Conservation (phyloP, 495 filamentous ascomycete genomes). For the Astrothelium subdiscretum region DNA sequence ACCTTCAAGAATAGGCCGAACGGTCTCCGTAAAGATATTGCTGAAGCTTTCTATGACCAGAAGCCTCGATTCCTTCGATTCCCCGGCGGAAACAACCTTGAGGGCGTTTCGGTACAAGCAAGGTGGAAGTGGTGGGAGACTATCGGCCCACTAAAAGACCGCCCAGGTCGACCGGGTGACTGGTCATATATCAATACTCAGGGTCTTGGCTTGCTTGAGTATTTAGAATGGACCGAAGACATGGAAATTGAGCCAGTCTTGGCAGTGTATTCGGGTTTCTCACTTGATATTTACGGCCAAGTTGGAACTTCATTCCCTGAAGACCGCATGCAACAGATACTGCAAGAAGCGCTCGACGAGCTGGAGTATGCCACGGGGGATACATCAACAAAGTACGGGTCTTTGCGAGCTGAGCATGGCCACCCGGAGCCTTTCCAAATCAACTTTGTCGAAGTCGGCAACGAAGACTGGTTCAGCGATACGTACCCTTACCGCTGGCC, state of each 20-base stretch:
- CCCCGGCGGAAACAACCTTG: constrained; percentile 54
- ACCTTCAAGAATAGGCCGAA: constrained; percentile 53
- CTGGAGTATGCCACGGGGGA: constrained; percentile 21
- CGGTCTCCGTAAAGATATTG: constrained; percentile 49
- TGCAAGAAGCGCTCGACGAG: constrained; percentile 21
- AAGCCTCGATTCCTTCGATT: constrained; percentile 45
- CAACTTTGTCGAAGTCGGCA: constrained; percentile 42
- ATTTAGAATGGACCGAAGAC: constrained; percentile 56
- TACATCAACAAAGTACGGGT: constrained; percentile 29
- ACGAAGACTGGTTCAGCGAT: constrained; percentile 40
- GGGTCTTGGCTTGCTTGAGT: constrained; percentile 37
- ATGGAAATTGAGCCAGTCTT: constrained; percentile 44
- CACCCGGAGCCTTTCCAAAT: constrained; percentile 38
- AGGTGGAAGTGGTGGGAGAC: constrained; percentile 60
- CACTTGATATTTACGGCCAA: constrained; percentile 30
- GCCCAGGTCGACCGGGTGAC: constrained; percentile 47
- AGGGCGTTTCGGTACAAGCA: constrained; percentile 23
- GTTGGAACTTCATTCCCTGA: constrained; percentile 4
- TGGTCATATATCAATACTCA: constrained; percentile 43
- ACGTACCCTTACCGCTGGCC: constrained; percentile 38
- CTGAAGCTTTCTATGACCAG: constrained; percentile 40
- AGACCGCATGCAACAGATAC: constrained; percentile 13
- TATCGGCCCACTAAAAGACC: constrained; percentile 49
- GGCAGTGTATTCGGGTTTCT: constrained; percentile 51
- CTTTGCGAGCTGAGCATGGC: constrained; percentile 35